Conservation (phyloP, 1,284 basidiomycete genomes). For the Sporisorium scitamineum region DNA sequence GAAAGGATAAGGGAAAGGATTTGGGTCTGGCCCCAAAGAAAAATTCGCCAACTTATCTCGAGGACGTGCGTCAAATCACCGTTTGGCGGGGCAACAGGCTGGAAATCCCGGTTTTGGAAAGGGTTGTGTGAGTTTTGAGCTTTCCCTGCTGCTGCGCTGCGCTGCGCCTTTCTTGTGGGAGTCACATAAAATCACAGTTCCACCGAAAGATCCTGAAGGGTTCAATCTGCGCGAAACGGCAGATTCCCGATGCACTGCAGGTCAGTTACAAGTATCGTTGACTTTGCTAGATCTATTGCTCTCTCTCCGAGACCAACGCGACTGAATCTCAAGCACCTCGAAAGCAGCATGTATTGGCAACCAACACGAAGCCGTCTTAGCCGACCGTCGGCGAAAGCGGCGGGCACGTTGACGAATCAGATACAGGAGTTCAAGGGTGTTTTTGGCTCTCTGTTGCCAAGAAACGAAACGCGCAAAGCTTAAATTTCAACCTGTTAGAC, state of each 20-base stretch:
- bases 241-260: background rate
- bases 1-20: background rate
- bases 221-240: background rate
- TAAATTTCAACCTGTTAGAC: background rate
- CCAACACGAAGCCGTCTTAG: background rate
- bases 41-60: background rate
- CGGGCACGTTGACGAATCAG: slow-evolving; percentile 22
- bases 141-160: background rate
- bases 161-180: background rate
- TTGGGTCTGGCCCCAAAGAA: background rate
- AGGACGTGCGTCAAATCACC: slow-evolving; percentile 7
- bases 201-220: background rate
- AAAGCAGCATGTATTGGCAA: background rate
- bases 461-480: background rate
- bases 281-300: no score
- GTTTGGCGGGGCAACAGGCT: background rate
- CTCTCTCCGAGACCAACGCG: no score
- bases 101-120: slow-evolving; percentile 1
- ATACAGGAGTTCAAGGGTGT: slow-evolving; percentile 19
- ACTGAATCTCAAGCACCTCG: background rate
- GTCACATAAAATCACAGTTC: background rate
- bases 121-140: background rate
- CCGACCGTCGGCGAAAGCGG: slow-evolving; percentile 22
- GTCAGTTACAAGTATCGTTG: background rate
- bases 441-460: background rate